These are phyloP conservation scores for Glarea lozoyensis DNA, from an alignment of 495 filamentous ascomycete genomes.

Conservation along the genomic window DNA sequence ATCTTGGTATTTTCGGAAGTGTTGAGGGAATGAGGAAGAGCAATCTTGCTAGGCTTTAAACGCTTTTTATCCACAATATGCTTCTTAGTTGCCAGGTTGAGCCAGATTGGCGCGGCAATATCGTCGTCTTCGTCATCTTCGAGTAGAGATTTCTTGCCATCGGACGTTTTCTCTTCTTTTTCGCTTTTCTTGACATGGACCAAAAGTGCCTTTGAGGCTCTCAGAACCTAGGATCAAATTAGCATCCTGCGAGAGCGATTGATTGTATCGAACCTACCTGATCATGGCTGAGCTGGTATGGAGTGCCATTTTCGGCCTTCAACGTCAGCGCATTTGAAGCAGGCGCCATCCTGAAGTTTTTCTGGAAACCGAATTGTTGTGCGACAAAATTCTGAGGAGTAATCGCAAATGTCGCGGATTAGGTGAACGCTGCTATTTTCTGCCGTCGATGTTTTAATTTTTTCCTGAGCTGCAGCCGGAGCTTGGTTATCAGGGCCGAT, in stretches of 20 bases:
- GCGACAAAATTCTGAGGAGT: too few species aligned
- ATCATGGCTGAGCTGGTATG: constrained; percentile 29
- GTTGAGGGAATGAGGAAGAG: constrained; percentile 64
- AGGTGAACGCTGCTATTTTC: too few species aligned
- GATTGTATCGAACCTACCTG: constrained; percentile 26
- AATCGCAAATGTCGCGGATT: too few species aligned
- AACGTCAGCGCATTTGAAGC: constrained; percentile 38
- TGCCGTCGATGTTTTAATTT: too few species aligned
- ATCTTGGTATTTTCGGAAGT: constrained; percentile 51
- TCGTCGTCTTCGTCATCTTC: constrained; percentile 46
- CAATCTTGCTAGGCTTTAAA: constrained; percentile 60
- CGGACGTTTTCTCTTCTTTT: constrained; percentile 42
- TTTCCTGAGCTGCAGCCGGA: too few species aligned
- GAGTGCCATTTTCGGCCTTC: constrained; percentile 30
- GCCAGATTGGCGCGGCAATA: constrained; percentile 52
- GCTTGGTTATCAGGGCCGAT: too few species aligned
- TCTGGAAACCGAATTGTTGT: too few species aligned
- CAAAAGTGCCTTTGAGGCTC: constrained; percentile 74
- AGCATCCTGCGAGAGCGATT: neutral
- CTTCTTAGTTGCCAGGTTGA: constrained; percentile 83
- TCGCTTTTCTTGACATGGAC: constrained; percentile 66
- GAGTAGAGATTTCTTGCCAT: constrained; percentile 66
- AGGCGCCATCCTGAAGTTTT: too few species aligned
- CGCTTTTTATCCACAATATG: constrained; percentile 66
- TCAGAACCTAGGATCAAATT: constrained; percentile 28